Conservation (phyloP, 768 basidiomycete genomes). For the Trametes maxima region DNA sequence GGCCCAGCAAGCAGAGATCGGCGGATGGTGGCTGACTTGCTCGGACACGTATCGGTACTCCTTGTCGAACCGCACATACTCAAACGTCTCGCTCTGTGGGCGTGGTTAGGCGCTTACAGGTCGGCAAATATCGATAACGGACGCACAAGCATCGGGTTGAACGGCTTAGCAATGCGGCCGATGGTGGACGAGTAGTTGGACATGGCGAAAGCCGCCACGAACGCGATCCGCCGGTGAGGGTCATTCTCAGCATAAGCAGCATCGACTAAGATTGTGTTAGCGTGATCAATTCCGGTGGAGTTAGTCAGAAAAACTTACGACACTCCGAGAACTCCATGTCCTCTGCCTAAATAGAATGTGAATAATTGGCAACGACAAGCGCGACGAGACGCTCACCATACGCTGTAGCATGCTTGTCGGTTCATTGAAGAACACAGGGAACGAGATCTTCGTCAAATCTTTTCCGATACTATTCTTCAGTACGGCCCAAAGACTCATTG, state of each 20-base stretch:
- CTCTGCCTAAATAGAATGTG: constrained; percentile 56
- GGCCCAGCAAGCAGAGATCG: constrained; percentile 94
- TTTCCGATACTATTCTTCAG: constrained; percentile 95
- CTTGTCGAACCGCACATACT: constrained; percentile 86
- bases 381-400: constrained; percentile 56
- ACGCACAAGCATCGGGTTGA: constrained; percentile 91
- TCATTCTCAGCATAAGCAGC: constrained; percentile 78
- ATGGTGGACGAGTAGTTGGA: constrained; percentile 97
- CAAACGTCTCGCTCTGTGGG: constrained; percentile 85
- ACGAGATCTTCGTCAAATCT: constrained; percentile 93
- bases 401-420: constrained; percentile 96
- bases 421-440: constrained; percentile 92
- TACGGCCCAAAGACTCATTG: constrained; percentile 92
- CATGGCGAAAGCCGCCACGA: constrained; percentile 96
- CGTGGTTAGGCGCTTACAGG: not conserved
- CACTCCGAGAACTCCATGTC: constrained; percentile 98
- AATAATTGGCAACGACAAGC: not conserved
- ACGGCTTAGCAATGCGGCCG: constrained; percentile 95
- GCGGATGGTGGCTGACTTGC: constrained; percentile 97
- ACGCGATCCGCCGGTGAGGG: constrained; percentile 82
- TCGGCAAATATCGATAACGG: not conserved
- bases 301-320: constrained; percentile 49
- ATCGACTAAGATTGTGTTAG: constrained; percentile 57
- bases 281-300: too few relatives aligned
- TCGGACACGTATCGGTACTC: constrained; percentile 93